A percentile compares a stretch with the other conserved stretches of the same genome.
These are phyloP conservation scores for Didymella glomerata DNA, from an alignment of 2,329 filamentous ascomycete genomes.

Conservation along the genomic window DNA sequence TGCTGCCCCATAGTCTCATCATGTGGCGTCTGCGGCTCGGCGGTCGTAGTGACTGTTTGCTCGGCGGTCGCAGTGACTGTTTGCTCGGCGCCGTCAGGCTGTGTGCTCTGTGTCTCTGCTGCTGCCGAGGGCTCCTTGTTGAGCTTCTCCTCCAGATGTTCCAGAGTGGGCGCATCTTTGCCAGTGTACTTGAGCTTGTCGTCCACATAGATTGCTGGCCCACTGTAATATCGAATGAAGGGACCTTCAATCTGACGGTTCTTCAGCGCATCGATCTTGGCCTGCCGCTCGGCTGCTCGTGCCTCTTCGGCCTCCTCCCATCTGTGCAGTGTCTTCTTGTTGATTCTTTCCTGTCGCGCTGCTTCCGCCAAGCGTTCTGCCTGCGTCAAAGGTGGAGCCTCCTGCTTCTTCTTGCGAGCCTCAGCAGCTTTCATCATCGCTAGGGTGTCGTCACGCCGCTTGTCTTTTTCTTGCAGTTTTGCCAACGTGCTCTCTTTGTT, in stretches of 20 bases:
- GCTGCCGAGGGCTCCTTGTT: slow-evolving; percentile 38
- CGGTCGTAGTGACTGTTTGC: slow-evolving; percentile 2
- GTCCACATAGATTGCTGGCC: slow-evolving; percentile 82
- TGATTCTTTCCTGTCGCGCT: slow-evolving; percentile 81
- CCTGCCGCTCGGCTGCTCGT: slow-evolving; percentile 82
- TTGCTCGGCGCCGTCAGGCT: slow-evolving; percentile 13
- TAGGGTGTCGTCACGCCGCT: slow-evolving; percentile 74
- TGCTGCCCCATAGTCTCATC: slow-evolving; percentile 17
- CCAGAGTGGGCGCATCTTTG: slow-evolving; percentile 48
- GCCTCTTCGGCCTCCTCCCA: slow-evolving; percentile 95
- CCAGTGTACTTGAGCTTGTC: slow-evolving; percentile 77
- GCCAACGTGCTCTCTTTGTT: slow-evolving; percentile 67
- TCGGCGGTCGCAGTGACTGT: slow-evolving; percentile 6
- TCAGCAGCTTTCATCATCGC: slow-evolving; percentile 69
- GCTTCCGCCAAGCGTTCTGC: slow-evolving; percentile 85
- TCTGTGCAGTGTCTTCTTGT: slow-evolving; percentile 87
- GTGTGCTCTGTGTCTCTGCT: slow-evolving; percentile 19
- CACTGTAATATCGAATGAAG: slow-evolving; percentile 92
- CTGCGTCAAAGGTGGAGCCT: slow-evolving; percentile 85
- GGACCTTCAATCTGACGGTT: slow-evolving; percentile 87
- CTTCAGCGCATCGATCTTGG: slow-evolving; percentile 85
- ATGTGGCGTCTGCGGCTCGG: slow-evolving; percentile 12
- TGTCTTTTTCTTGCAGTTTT: slow-evolving; percentile 77
- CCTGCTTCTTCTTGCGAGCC: slow-evolving; percentile 72
- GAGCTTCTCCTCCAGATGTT: slow-evolving; percentile 49